Evolutionary conservation across 2,329 filamentous ascomycete genomes (phyloP), one percentile per base, ranked within the genome.

Genomic region (Diaporthe ampelina): DNA sequence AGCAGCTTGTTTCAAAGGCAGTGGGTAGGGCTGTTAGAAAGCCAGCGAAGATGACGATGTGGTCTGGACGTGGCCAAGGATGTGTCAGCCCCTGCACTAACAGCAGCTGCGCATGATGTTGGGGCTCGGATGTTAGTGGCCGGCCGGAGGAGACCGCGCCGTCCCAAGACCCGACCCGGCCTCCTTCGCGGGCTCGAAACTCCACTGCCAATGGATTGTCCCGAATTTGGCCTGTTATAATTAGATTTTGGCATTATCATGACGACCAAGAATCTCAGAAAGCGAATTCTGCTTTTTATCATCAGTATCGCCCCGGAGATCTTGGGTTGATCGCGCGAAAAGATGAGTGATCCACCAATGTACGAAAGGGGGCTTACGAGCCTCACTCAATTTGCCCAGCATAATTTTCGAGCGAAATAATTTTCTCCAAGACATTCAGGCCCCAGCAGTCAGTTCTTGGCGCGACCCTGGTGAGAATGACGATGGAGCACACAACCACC

Each of bases 61-160:
- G 57, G 57, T 72, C 70, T 56, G 29, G 24, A 50, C 32, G 48
- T 2, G 43, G 57, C 57, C 70, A 54, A 11, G 57, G 24, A 9
- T 24, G 70, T 32, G 48, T 56, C 59, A 32, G 37, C 73, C 45
- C 72, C 43, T 67, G 65, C 67, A 75, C 74, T 75, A 75, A 72
- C 74, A 69, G 21, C 6, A 3, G 9, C 8, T 15, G 37, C 4
- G 5, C 0, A 19, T 13, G n/a, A 1, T n/a, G 15, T 15, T 13
- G 45, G 26, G 8, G 59, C 6, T 4, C 2, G 7, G 21, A 3
- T 74, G 74, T 71, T 75, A 75, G 68, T 29, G 45, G 26, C 10
- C 29, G 70, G 43, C 15, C 61, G 11, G 17, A n/a, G 40, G 57
- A 56, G 37, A 57, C 68, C 68, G 24, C 68, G 13, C 72, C 72